These are phyloP conservation scores for Hypocrella siamensis DNA, from an alignment of 2,329 filamentous ascomycete genomes.

Conservation along the genomic window DNA sequence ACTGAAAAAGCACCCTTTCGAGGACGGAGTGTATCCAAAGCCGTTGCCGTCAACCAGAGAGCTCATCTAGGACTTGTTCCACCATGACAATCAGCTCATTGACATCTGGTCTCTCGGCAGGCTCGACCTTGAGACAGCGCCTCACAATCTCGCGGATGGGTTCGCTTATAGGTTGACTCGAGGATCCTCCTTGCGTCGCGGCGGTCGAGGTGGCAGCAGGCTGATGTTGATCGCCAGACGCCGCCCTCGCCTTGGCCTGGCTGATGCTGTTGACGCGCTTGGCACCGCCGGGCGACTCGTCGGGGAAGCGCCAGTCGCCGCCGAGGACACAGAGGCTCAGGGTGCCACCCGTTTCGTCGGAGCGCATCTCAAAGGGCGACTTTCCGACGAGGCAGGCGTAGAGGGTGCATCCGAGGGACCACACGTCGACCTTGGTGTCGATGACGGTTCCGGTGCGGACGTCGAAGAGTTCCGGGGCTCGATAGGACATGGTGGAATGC, in stretches of 20 bases:
- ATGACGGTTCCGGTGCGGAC: constrained; percentile 85
- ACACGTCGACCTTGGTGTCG: constrained; percentile 95
- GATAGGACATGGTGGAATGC: constrained; percentile 97
- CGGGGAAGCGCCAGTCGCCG: constrained; percentile 93
- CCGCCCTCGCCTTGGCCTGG: constrained; percentile 13
- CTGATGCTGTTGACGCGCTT: constrained; percentile 27
- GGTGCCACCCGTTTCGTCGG: constrained; percentile 88
- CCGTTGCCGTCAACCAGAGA: constrained; percentile 4
- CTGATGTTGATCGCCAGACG: constrained; percentile 13
- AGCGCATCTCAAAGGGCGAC: constrained; percentile 88
- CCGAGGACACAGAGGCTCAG: constrained; percentile 83
- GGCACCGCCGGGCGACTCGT: constrained; percentile 52
- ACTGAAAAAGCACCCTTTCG: too few species aligned
- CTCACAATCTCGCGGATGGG: constrained; percentile 76
- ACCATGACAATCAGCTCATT: constrained; percentile 68
- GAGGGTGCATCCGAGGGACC: constrained; percentile 93
- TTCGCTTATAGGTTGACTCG: constrained; percentile 48
- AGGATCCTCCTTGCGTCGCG: constrained; percentile 9
- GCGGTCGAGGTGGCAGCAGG: too few species aligned
- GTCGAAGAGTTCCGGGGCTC: constrained; percentile 93
- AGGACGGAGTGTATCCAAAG: neutral
- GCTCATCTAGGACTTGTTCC: constrained; percentile 47
- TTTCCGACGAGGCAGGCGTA: constrained; percentile 96
- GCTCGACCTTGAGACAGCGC: constrained; percentile 74
- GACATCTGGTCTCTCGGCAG: constrained; percentile 73